phyloP scores from a whole-genome alignment of 179 eudicot genomes.

The Spinacia oleracea region DNA sequence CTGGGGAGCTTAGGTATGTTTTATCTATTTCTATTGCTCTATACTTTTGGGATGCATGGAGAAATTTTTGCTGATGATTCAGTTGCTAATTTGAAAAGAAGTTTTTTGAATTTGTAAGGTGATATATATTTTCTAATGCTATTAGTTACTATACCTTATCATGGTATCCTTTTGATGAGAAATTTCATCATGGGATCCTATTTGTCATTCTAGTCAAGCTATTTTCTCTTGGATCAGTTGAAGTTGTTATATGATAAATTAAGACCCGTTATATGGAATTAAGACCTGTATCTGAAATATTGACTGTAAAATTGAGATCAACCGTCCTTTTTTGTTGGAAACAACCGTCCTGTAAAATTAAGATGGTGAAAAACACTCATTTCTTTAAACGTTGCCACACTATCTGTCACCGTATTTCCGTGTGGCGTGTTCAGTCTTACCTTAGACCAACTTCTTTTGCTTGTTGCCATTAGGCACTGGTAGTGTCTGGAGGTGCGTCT shows the following conservation, averaged over 20 bases:
- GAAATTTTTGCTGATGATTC: not conserved
- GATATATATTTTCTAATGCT: too few relatives aligned
- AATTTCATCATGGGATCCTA: not conserved
- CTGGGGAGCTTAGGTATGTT: not conserved
- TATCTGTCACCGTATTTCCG: too few relatives aligned
- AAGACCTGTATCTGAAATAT: not conserved
- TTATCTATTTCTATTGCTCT: not conserved
- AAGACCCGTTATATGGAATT: not conserved
- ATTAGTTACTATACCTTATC: not conserved
- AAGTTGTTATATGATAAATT: not conserved
- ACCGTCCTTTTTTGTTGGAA: not conserved
- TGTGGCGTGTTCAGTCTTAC: too few relatives aligned
- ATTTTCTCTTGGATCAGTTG: not conserved
- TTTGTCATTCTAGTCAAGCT: not conserved
- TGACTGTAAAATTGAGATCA: not conserved
- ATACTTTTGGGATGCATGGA: not conserved
- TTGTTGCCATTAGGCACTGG: too few relatives aligned
- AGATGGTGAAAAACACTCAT: not conserved
- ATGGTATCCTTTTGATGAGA: not conserved
- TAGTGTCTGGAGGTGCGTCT: not conserved
- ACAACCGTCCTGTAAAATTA: not conserved
- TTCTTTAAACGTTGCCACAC: not conserved
- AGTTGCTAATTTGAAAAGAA: not conserved
- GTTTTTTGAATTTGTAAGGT: not conserved
- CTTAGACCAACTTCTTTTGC: too few relatives aligned